Evolutionary conservation across 441 rosid genomes (phyloP), one percentile per base, ranked within the genome.

Genomic region (Adansonia madagascariensis): DNA sequence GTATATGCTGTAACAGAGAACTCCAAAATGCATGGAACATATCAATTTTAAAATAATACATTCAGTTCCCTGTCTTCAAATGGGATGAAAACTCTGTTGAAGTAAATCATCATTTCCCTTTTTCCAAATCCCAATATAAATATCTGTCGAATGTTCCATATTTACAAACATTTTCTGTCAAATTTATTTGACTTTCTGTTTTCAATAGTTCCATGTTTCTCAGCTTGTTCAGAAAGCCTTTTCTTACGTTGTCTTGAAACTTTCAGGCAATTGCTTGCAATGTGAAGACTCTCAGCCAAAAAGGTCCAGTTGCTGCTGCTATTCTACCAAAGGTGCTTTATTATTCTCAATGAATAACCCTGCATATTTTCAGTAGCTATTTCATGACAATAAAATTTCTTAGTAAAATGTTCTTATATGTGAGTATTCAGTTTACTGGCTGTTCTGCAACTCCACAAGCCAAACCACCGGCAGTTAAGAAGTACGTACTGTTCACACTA

Each of bases 311-410:
- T 27, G 68, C 79, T 39, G 67, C 69, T 71, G 66, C 78, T 77
- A 79, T 83, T 80, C 76, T 77, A 67, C 75, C 75, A 63, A 84
- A 90, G 95, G 94, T 93, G 59, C 70, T 68, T 79, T 31, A 11
- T 67, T 47, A 8, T 44, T 61, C 57, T 68, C 52, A 44, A 53
- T 49, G 72, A 79, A 53, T 64, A 18, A 61, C 43, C 50, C 43
- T 56, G n/a, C 43, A 27, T 35, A 59, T 46, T 69, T 31, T 24
- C 52, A 65, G 75, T 67, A 39, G 22, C 52, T 66, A n/a, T 39
- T 3, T 77, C 12, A 46, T 76, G 50, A 12, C 10, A 41, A 59
- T 10, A 24, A 31, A 53, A 22, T 22, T 66, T 65, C 74, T 77
- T 60, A 78, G 35, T 49, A 60, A 41, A 67, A 44, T 35, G 65